Base-by-base conservation (phyloP, 78 protist species). In the Dictyostelium capitatum region DNA sequence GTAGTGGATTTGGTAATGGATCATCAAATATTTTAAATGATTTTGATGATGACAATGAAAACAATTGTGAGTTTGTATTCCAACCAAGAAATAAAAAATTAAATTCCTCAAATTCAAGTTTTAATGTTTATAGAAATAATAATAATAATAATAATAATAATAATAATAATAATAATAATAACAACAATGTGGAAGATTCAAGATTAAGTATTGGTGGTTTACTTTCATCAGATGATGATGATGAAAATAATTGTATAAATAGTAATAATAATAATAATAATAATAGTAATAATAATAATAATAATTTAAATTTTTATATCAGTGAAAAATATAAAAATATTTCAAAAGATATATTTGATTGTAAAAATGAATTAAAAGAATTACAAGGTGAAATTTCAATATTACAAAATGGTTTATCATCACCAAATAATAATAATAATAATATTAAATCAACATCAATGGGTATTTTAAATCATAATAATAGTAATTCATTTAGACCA, bases 1-100 rank as follows among this genome's bases (percentile, higher is more conserved):
- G 23, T 12, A 67, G 30, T 67, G 75, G 43, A 32, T 67, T 67
- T 67, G 75, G 75, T 30, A 67, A 67, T 32, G 75, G 75, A 67
- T 67, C 75, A 67, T 25, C 48, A 67, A 67, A 32, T 43, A 67
- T 67, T 32, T 67, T 67, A 67, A 73, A 73, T 48, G 56, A 47
- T 46, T 73, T 30, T 73, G 79, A 73, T 46, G 79, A 73, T 9
- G 43, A 37, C 43, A 32, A 73, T 73, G 79, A 73, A 19, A 73
- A 73, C 47, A 50, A 46, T 46, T 28, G 47, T 32, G 47, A 67
- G 4, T 32, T 25, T 4, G 19, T 32, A 62, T 62, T 62, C 19
- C 70, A 62, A 62, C 70, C n/a, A 62, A 62, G 70, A 67, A 67
- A 67, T 67, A 67, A 67, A 67, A 67, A 17, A 67, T 20, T 46